phyloP scores from a whole-genome alignment of 192 early-diverging fungal genomes.

The Coemansia umbellata region DNA sequence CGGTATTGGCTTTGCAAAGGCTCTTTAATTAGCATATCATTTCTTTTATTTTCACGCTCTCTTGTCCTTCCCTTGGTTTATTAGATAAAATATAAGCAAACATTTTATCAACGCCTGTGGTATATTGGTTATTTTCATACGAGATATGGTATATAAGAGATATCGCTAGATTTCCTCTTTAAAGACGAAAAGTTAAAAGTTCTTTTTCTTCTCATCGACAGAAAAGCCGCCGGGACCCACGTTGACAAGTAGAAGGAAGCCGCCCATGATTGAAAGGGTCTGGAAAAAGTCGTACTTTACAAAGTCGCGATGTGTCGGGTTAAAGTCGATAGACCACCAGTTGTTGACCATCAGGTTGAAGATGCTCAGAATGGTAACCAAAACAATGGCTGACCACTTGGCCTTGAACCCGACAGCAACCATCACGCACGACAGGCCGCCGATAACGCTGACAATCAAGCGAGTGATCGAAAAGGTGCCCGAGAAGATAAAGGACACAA shows the following conservation, averaged over 20 bases:
- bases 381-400: conserved; percentile 90
- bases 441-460: conserved; percentile 66
- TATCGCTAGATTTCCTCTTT: no score
- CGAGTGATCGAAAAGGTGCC: conserved; percentile 76
- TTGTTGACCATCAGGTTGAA: conserved; percentile 94
- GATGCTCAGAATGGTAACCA: conserved; percentile 84
- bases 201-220: conserved; percentile 97
- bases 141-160: no score
- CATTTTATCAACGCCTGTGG: no score
- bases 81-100: no score
- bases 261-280: conserved; percentile 92
- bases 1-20: conserved; percentile 54
- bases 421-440: conserved; percentile 84
- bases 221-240: conserved; percentile 89
- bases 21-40: conserved; percentile 7
- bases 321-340: conserved; percentile 87
- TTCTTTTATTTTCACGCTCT: background rate
- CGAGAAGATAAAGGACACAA: conserved; percentile 83
- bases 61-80: no score
- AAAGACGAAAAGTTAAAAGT: conserved; percentile 60
- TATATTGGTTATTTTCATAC: conserved; percentile 1
- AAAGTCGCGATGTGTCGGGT: conserved; percentile 81
- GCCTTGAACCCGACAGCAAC: conserved; percentile 98
- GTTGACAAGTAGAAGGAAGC: conserved; percentile 89
- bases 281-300: conserved; percentile 99